Evolutionary conservation across 345 rosid species (phyloP), one percentile per base, ranked within the genome.

Genomic region (Salix arbutifolia): DNA sequence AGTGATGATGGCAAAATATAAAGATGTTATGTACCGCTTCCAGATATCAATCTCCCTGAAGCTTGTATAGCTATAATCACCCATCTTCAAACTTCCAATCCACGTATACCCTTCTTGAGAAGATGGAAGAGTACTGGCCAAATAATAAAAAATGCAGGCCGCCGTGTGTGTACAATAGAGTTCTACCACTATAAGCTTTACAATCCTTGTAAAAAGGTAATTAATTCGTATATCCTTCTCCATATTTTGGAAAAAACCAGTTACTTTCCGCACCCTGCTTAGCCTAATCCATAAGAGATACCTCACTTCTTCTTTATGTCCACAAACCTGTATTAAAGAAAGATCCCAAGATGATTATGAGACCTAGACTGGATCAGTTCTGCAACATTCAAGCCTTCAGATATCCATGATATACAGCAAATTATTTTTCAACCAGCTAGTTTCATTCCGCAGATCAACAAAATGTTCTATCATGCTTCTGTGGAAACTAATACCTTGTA

Each of bases 161-260:
- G 98, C 97, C 1, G 96, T 90, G 81, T 93, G 98, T 23, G 98
- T 91, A 77, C 93, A 91, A 23, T 93, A 93, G 37, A 93, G 83
- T 80, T 93, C 98, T 30, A 91, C 97, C 28, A 80, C 87, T 46
- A 89, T 62, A 28, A 93, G 98, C 75, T 93, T 93, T 42, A 93
- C 73, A 80, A 93, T 91, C 85, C 93, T 85, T 0, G 92, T 90
- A 73, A 91, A 90, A 58, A 89, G 84, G 77, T 93, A 91, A 79
- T 89, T 93, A 74, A 93, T 83, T 71, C 97, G 86, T 70, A 77
- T 93, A 78, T 93, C 91, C 84, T 85, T 93, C 88, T 93, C 98
- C 81, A 93, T 64, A 48, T 77, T 82, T 12, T 79, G 86, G 73
- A 93, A 93, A 77, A 89, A 91, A 6, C 65, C 72, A 26, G 72